Conservation (phyloP, 208 protist species). For the Crithidia fasciculata region DNA sequence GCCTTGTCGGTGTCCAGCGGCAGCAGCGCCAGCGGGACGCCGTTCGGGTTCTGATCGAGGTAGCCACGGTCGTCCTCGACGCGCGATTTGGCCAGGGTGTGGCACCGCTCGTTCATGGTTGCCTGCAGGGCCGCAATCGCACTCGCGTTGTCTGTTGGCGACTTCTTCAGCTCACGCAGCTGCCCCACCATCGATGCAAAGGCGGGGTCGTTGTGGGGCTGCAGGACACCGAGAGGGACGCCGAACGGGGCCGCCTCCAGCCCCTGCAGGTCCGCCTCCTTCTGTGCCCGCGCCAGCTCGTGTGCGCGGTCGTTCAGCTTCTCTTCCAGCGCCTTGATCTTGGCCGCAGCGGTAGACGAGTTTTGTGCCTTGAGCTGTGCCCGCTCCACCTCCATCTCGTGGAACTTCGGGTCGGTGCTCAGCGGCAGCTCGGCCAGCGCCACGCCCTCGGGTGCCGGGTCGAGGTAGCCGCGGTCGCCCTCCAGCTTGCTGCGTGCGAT, state of each 20-base stretch:
- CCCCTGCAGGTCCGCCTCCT: constrained; percentile 40
- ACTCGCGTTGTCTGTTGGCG: constrained; percentile 28
- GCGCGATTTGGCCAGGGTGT: constrained; percentile 42
- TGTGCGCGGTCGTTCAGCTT: constrained; percentile 67
- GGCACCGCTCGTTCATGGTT: constrained; percentile 56
- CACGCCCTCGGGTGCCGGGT: constrained; percentile 48
- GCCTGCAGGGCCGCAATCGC: constrained; percentile 40
- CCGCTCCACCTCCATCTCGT: constrained; percentile 56
- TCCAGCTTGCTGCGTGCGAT: constrained; percentile 34
- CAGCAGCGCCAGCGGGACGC: constrained; percentile 52
- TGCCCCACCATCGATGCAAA: constrained; percentile 41
- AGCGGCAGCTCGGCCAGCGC: constrained; percentile 36
- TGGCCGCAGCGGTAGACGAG: constrained; percentile 2
- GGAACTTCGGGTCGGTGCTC: constrained; percentile 47
- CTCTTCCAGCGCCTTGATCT: constrained; percentile 48
- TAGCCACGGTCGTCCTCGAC: constrained; percentile 57
- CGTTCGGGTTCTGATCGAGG: constrained; percentile 47
- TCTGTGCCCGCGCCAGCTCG: constrained; percentile 59
- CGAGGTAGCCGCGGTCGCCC: constrained; percentile 46
- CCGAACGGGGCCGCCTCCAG: constrained; percentile 58
- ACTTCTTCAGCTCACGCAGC: constrained; percentile 44
- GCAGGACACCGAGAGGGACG: constrained; percentile 48
- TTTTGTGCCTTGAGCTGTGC: constrained; percentile 47
- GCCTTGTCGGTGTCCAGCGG: constrained; percentile 46
- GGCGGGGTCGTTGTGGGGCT: constrained; percentile 43